These are phyloP conservation scores for Puya raimondii DNA, from an alignment of 176 grass and related monocot genomes.

Conservation along the genomic window DNA sequence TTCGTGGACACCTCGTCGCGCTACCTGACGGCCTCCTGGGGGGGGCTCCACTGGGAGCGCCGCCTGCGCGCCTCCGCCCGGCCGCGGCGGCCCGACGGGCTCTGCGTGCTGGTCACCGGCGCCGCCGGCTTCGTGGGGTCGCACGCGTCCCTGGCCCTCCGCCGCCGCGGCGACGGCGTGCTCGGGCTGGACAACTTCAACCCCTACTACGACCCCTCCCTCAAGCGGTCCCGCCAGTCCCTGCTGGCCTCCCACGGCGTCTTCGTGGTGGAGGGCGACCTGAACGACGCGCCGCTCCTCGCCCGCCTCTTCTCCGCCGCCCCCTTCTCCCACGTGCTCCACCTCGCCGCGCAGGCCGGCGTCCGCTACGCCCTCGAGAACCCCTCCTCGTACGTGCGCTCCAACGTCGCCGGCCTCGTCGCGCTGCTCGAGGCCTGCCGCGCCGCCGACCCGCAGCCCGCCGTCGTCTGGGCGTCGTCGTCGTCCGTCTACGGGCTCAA, in stretches of 20 bases:
- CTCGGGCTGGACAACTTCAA: slow-evolving; percentile 94
- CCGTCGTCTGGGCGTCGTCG: slow-evolving; percentile 75
- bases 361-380: slow-evolving; percentile 92
- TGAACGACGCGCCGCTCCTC: slow-evolving; percentile 71
- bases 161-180: slow-evolving; percentile 65
- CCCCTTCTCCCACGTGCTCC: slow-evolving; percentile 75
- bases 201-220: slow-evolving; percentile 71
- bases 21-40: slow-evolving; percentile 71
- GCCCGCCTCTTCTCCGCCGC: slow-evolving; percentile 70
- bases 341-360: slow-evolving; percentile 82
- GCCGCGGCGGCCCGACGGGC: slow-evolving; percentile 26
- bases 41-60: slow-evolving; percentile 81
- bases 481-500: slow-evolving; percentile 94
- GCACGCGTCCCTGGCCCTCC: slow-evolving; percentile 65
- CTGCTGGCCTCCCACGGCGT: slow-evolving; percentile 54
- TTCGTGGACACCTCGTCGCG: slow-evolving; percentile 82
- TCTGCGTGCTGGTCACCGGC: slow-evolving; percentile 63
- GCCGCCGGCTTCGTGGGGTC: slow-evolving; percentile 63
- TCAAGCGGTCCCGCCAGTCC: slow-evolving; percentile 61
- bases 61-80: slow-evolving; percentile 71
- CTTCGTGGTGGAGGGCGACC: slow-evolving; percentile 76
- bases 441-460: slow-evolving; percentile 66
- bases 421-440: slow-evolving; percentile 77
- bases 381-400: slow-evolving; percentile 65
- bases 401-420: slow-evolving; percentile 82